A percentile compares a stretch with the other conserved stretches of the same genome.
These are phyloP conservation scores for Fusarium sp. DNA, from an alignment of 2,329 filamentous ascomycete genomes.

Conservation along the genomic window DNA sequence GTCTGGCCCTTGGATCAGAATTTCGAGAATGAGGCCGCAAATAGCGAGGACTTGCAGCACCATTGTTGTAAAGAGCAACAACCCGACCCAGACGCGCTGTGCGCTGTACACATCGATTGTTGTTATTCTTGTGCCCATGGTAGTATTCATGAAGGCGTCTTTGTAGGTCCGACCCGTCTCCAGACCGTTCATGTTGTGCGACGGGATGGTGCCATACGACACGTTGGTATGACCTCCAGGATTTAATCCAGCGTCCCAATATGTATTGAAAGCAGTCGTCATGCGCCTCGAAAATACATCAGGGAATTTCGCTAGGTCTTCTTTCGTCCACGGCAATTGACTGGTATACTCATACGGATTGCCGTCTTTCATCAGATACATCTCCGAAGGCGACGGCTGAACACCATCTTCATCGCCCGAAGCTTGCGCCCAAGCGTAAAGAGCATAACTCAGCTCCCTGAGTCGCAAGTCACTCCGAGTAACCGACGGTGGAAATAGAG, in stretches of 20 bases:
- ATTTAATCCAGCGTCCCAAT: background rate
- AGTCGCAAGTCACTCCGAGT: background rate
- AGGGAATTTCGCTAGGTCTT: background rate
- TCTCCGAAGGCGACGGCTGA: background rate
- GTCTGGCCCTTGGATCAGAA: background rate
- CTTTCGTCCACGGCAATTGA: background rate
- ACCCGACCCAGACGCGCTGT: background rate
- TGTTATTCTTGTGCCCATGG: background rate
- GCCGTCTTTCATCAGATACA: background rate
- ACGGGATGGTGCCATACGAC: accelerated
- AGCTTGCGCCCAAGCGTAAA: background rate
- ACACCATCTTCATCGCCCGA: background rate
- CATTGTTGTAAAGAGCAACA: background rate
- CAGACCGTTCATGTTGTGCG: background rate
- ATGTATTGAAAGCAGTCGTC: background rate
- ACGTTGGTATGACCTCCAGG: background rate
- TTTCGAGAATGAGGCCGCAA: background rate
- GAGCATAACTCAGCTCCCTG: background rate
- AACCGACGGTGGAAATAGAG: background rate
- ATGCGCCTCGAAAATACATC: background rate
- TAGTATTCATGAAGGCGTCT: conserved; percentile 1
- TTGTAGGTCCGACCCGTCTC: background rate
- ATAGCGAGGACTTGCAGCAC: background rate
- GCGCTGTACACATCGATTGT: background rate
- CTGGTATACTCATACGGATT: background rate